phyloP scores from a whole-genome alignment of 2,329 filamentous ascomycete species.

The Sporothrix curviconia region DNA sequence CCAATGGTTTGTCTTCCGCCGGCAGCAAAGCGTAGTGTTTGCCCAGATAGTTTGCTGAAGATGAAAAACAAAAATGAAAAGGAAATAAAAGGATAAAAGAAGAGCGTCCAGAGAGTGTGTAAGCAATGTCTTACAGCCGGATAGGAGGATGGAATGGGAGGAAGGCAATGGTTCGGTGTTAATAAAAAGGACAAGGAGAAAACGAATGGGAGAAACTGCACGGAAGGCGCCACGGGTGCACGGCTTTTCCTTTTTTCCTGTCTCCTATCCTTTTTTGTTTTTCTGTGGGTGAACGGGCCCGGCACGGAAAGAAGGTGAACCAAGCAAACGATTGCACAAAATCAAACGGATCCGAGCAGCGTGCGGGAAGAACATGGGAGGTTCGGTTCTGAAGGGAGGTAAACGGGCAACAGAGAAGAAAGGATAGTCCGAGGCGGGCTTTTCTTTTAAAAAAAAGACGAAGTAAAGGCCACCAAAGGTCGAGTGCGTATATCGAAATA shows the following conservation, averaged over 20 bases:
- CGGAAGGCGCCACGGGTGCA: slow-evolving; percentile 10
- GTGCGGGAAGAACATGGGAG: neutral
- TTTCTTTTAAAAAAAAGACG: too few relatives aligned
- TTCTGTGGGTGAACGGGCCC: slow-evolving; percentile 7
- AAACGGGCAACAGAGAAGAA: neutral
- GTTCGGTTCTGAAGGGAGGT: too few relatives aligned
- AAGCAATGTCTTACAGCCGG: too few relatives aligned
- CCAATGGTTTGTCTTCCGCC: neutral
- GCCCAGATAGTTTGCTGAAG: neutral
- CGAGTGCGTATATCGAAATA: neutral
- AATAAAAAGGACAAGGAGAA: neutral
- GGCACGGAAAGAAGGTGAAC: slow-evolving; percentile 15
- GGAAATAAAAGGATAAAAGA: too few relatives aligned
- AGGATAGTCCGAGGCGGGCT: neutral
- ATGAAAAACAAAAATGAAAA: neutral
- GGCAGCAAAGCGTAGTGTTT: neutral
- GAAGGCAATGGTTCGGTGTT: neutral
- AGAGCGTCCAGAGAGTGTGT: neutral
- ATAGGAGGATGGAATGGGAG: neutral
- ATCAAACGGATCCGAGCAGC: slow-evolving; percentile 11
- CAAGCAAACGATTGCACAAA: slow-evolving; percentile 15
- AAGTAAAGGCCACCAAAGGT: neutral
- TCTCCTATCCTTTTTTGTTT: too few relatives aligned
- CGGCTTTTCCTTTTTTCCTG: neutral
- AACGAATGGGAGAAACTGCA: neutral